Evolutionary conservation across 2,329 filamentous ascomycete species (phyloP).

Genomic region (Whalleya microplaca): DNA sequence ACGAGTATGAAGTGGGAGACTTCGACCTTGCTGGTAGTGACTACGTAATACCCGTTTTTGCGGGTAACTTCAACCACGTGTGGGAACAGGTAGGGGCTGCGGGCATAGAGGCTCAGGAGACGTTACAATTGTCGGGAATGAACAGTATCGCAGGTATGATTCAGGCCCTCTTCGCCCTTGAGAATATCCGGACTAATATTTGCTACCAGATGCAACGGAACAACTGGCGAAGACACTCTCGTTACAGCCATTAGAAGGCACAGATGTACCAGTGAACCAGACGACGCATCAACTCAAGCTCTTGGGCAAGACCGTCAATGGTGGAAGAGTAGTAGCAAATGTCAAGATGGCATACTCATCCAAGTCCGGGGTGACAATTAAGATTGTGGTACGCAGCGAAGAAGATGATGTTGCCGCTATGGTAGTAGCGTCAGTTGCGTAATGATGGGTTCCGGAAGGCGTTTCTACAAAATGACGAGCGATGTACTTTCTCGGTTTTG

Average conservation of each 20-base stretch:
- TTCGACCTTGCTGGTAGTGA: conserved; percentile 90
- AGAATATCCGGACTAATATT: conserved; percentile 8
- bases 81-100: conserved; percentile 93
- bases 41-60: conserved; percentile 91
- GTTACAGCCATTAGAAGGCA: conserved; percentile 91
- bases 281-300: conserved; percentile 94
- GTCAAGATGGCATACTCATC: conserved; percentile 93
- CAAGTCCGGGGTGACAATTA: conserved; percentile 93
- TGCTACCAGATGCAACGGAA: conserved; percentile 76
- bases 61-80: conserved; percentile 91
- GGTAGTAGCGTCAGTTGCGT: conserved; percentile 83
- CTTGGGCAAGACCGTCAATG: conserved; percentile 91
- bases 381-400: conserved; percentile 89
- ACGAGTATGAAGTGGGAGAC: conserved; percentile 96
- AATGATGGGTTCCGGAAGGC: conserved; percentile 42
- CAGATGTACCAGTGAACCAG: conserved; percentile 84
- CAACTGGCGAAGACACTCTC: conserved; percentile 85
- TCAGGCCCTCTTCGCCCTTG: conserved; percentile 3
- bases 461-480: conserved; percentile 38
- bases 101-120: conserved; percentile 90
- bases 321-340: conserved; percentile 83
- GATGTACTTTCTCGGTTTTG: conserved; percentile 32
- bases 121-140: conserved; percentile 81
- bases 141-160: conserved; percentile 89
- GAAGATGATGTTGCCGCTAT: conserved; percentile 88